Conservation (phyloP, 257 asterid species). For the Penstemon barbatus region DNA sequence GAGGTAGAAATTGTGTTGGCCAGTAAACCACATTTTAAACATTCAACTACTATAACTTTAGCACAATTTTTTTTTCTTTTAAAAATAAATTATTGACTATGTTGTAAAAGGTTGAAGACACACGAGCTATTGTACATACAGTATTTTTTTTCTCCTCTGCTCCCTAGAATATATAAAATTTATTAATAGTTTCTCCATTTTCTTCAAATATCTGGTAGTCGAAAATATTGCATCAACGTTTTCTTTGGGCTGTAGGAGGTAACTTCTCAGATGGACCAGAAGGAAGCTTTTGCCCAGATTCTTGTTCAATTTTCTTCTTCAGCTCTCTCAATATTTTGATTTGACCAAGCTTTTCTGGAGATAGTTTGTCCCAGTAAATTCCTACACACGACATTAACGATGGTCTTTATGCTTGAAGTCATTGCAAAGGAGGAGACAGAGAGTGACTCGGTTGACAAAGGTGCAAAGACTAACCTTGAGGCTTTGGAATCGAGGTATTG, state of each 20-base stretch:
- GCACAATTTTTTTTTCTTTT: too few relatives aligned
- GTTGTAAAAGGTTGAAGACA: too few relatives aligned
- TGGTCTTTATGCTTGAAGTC: not conserved
- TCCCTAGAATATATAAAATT: too few relatives aligned
- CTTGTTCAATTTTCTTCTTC: conserved; percentile 67
- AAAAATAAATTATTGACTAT: too few relatives aligned
- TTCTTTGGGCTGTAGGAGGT: conserved; percentile 77
- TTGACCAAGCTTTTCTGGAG: conserved; percentile 89
- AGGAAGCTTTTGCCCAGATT: conserved; percentile 74
- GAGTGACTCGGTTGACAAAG: not conserved
- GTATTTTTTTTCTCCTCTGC: too few relatives aligned
- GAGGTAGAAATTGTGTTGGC: too few relatives aligned
- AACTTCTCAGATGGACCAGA: conserved; percentile 81
- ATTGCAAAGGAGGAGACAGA: not conserved
- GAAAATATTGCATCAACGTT: conserved; percentile 31
- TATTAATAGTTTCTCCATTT: too few relatives aligned
- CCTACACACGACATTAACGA: conserved; percentile 40
- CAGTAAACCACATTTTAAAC: too few relatives aligned
- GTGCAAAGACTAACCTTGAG: conserved; percentile 59
- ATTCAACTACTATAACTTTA: too few relatives aligned
- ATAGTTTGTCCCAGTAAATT: conserved; percentile 89
- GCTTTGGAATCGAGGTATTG: conserved; percentile 81
- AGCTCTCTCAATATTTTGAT: conserved; percentile 76
- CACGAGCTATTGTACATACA: too few relatives aligned
- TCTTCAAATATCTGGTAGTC: too few relatives aligned